Percentiles rank a stretch among this genome's conserved stretches.
Conservation (phyloP, 495 filamentous ascomycete species). For the Parathielavia appendiculata region DNA sequence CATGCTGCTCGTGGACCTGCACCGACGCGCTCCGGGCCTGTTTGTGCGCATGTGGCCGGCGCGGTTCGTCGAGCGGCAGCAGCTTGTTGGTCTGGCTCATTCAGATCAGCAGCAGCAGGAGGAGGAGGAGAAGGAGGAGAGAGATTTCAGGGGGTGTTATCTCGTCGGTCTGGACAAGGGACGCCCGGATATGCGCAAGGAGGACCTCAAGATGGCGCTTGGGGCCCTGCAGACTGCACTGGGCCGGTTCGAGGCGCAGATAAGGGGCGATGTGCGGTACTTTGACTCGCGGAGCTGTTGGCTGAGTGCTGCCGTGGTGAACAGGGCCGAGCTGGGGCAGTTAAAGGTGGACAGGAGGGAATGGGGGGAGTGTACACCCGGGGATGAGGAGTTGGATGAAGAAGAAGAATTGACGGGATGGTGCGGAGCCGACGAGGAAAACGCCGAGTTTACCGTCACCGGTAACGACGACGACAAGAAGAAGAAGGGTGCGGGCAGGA, state of each 20-base stretch:
- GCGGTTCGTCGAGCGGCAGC: constrained; percentile 38
- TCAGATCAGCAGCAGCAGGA: constrained; percentile 6
- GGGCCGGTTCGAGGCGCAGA: constrained; percentile 43
- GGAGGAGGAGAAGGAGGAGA: constrained; percentile 11
- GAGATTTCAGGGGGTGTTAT: constrained; percentile 50
- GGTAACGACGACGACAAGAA: constrained; percentile 21
- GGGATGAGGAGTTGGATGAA: constrained; percentile 37
- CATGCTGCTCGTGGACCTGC: constrained; percentile 48
- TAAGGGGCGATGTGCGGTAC: constrained; percentile 43
- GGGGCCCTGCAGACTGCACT: constrained; percentile 38
- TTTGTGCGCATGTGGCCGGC: constrained; percentile 54
- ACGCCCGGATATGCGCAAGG: constrained; percentile 22
- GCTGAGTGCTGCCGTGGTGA: constrained; percentile 42
- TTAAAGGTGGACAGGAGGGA: constrained; percentile 44
- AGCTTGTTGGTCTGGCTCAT: too few relatives aligned
- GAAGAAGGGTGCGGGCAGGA: constrained; percentile 5
- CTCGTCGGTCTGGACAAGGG: constrained; percentile 50
- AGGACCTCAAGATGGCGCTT: constrained; percentile 30
- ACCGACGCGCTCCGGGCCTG: constrained; percentile 40
- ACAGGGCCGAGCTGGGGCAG: constrained; percentile 32
- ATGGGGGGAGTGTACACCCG: constrained; percentile 43
- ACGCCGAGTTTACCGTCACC: not conserved
- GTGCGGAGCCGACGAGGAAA: constrained; percentile 10
- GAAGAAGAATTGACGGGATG: constrained; percentile 32
- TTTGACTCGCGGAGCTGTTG: constrained; percentile 46